Base-by-base conservation (phyloP, 1,284 basidiomycete genomes). In the Heterobasidion irregulare region DNA sequence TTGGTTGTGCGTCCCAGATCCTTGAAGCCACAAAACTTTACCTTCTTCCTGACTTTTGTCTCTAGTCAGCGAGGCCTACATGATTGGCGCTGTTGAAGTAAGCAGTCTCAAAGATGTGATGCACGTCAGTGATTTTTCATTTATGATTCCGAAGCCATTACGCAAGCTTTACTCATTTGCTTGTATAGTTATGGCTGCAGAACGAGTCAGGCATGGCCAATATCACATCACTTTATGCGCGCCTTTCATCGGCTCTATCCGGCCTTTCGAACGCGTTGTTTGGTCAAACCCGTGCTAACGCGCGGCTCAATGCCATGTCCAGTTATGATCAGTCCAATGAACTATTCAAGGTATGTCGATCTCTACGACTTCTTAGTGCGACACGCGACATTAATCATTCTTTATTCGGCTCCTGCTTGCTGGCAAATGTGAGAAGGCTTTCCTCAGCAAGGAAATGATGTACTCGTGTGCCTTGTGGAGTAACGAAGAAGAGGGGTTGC, bases 271-370 rank as follows among this genome's bases (percentile, higher is more conserved):
- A 92, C 69, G 84, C 84, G 26, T 82, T 91, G 64, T 80, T 92
- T 56, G 89, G 90, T 35, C 92, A 93, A 66, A 87, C 87, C 8
- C 81, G 80, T 53, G 80, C 83, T 9, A 86, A 88, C 65, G 84
- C 88, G 26, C 80, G 90, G 43, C 78, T 89, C 44, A 95, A 94
- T 68, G 92, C 86, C 46, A 88, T 90, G 57, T 88, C 92, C 7
- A 92, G 91, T 68, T 94, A 95, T 65, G 93, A 95, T 69, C 89
- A 94, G 64, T 90, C 87, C 34, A 92, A 93, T 64, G 82, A 84
- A 58, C 72, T 89, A 33, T 89, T 89, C 75, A 82, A 87, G 75
- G 84, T 82, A 50, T 33, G 12, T 52, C 54, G 36, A 47, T 72
- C 34, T 16, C 15, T 62, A 62, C 41, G 69, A 69, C 59, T 68